phyloP scores from a whole-genome alignment of 176 grass and related monocot genomes.

The Poa annua region DNA sequence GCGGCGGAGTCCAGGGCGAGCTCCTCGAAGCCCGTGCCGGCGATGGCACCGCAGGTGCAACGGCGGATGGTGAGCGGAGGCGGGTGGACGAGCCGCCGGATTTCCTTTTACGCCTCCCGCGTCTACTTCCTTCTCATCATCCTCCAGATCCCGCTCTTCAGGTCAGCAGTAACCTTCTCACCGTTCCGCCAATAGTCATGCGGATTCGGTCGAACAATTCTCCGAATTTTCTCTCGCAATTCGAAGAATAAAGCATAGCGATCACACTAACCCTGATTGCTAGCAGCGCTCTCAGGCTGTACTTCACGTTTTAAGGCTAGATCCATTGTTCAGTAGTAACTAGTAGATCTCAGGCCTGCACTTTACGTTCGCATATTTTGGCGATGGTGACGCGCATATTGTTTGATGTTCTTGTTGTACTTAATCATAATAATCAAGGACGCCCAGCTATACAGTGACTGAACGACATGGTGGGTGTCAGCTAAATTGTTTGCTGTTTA shows the following conservation, averaged over 20 bases:
- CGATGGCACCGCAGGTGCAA: slow-evolving; percentile 38
- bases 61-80: slow-evolving; percentile 40
- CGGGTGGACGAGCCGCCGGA: slow-evolving; percentile 65
- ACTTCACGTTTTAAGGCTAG: slow-evolving; percentile 19
- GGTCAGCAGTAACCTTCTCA: slow-evolving; percentile 43
- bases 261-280: not conserved
- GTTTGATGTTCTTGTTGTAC: too few species aligned
- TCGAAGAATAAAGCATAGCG: not conserved
- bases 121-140: slow-evolving; percentile 84
- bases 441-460: too few species aligned
- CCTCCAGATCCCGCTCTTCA: slow-evolving; percentile 95
- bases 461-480: too few species aligned
- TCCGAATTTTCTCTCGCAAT: not conserved
- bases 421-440: too few species aligned
- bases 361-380: too few species aligned
- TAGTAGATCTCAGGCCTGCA: too few species aligned
- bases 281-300: not conserved
- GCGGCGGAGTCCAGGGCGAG: slow-evolving; percentile 26
- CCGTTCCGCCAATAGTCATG: not conserved
- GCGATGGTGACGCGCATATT: too few species aligned
- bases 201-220: not conserved
- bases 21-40: slow-evolving; percentile 5
- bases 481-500: too few species aligned
- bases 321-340: slow-evolving; percentile 19
- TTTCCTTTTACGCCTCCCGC: slow-evolving; percentile 66